These are phyloP conservation scores for Flueggea neowawraea DNA, from an alignment of 441 rosid genomes.

Conservation along the genomic window DNA sequence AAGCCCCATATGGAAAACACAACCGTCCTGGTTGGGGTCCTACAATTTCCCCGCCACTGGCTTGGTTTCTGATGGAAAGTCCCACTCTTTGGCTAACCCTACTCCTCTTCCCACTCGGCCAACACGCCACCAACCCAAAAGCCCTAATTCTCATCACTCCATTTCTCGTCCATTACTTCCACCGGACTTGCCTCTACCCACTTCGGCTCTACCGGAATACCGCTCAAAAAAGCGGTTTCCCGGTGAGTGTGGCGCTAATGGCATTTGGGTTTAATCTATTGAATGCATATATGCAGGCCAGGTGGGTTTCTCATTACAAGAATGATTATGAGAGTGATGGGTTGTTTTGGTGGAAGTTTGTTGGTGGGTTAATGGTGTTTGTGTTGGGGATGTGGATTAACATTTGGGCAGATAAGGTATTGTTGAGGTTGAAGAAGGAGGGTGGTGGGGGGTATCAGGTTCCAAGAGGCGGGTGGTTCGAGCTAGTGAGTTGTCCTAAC, in stretches of 20 bases:
- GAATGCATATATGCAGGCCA: constrained; percentile 70
- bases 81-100: constrained; percentile 75
- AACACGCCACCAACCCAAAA: constrained; percentile 46
- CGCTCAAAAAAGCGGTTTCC: constrained; percentile 29
- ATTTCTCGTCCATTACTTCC: constrained; percentile 74
- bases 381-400: constrained; percentile 56
- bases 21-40: constrained; percentile 92
- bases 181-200: constrained; percentile 80
- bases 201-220: constrained; percentile 43
- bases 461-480: constrained; percentile 37
- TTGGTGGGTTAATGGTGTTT: constrained; percentile 49
- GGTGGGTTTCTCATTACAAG: constrained; percentile 80
- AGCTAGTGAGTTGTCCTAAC: constrained; percentile 66
- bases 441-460: constrained; percentile 57
- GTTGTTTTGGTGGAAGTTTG: constrained; percentile 56
- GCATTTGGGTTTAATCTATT: constrained; percentile 67
- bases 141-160: constrained; percentile 56
- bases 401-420: constrained; percentile 50
- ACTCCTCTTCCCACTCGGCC: constrained; percentile 63
- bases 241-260: constrained; percentile 49
- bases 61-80: constrained; percentile 95
- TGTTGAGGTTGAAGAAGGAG: constrained; percentile 59
- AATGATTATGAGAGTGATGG: constrained; percentile 40
- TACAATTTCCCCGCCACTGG: constrained; percentile 56
- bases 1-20: constrained; percentile 95